A percentile compares a stretch with the other conserved stretches of the same genome.
phyloP scores from a whole-genome alignment of 2,329 filamentous ascomycete species.

The Penicillium oxalicum region DNA sequence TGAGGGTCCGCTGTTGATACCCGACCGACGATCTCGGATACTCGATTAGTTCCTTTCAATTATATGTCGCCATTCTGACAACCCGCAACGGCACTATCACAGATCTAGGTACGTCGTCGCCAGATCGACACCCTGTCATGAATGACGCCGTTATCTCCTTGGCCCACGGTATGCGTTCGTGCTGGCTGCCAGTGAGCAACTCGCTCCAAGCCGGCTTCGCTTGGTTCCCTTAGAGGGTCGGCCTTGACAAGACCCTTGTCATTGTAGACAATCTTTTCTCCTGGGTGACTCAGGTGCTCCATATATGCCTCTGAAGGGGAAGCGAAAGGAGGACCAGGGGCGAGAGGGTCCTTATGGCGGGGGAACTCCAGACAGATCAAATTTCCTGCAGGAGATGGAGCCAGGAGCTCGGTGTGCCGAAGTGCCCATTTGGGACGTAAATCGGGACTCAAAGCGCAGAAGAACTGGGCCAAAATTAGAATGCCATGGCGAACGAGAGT shows the following conservation, averaged over 20 bases:
- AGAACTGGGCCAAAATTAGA: constrained; percentile 44
- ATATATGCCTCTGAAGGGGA: constrained; percentile 64
- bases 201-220: constrained; percentile 36
- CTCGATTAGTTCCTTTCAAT: neutral
- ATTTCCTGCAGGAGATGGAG: constrained; percentile 41
- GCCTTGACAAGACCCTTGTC: constrained; percentile 47
- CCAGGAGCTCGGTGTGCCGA: constrained; percentile 50
- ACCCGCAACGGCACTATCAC: neutral
- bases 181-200: constrained; percentile 53
- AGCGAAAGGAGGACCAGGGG: constrained; percentile 67
- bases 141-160: constrained; percentile 38
- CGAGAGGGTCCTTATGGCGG: constrained; percentile 59
- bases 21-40: neutral
- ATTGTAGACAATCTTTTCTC: constrained; percentile 59
- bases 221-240: constrained; percentile 43
- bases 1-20: too few relatives aligned
- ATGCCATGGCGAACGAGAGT: neutral
- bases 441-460: constrained; percentile 52
- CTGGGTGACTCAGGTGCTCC: constrained; percentile 64
- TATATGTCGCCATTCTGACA: neutral
- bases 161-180: constrained; percentile 52
- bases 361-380: constrained; percentile 72
- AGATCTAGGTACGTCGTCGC: constrained; percentile 30
- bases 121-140: constrained; percentile 41
- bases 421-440: constrained; percentile 55